A percentile compares a stretch with the other conserved stretches of the same genome.
Evolutionary conservation across 1,284 basidiomycete genomes (phyloP).

Genomic region (Takashimella tepidaria): DNA sequence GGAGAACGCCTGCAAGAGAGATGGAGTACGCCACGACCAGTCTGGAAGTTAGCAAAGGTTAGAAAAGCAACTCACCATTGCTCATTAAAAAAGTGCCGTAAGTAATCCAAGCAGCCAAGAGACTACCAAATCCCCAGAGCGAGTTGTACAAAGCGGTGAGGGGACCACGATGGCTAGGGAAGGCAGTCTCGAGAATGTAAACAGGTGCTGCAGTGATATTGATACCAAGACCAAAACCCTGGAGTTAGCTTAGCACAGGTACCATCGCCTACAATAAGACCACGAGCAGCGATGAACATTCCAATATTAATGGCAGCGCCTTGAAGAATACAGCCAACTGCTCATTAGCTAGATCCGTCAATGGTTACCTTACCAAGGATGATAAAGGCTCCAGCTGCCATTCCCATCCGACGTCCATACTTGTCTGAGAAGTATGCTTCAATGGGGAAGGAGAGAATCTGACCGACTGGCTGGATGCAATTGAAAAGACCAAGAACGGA

Average conservation of each 20-base stretch:
- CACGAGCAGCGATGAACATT: conserved; percentile 55
- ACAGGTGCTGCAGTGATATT: conserved; percentile 56
- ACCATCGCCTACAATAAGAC: background rate
- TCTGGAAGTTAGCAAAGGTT: conserved; percentile 49
- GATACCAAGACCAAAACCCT: conserved; percentile 61
- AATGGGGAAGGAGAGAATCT: conserved; percentile 14
- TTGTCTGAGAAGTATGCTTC: conserved; percentile 40
- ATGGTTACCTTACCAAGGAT: conserved; percentile 41
- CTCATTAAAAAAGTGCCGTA: conserved; percentile 33
- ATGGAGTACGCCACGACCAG: conserved; percentile 52
- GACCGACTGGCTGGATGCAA: conserved; percentile 18
- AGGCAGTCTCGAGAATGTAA: conserved; percentile 68
- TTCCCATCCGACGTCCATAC: conserved; percentile 41
- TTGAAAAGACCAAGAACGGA: conserved; percentile 22
- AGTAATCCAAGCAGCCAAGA: conserved; percentile 31
- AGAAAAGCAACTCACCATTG: conserved; percentile 40
- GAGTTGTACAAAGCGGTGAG: conserved; percentile 70
- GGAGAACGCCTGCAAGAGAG: conserved; percentile 56
- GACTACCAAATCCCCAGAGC: conserved; percentile 66
- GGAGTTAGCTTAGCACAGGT: background rate
- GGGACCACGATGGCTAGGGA: conserved; percentile 65
- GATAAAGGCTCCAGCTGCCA: conserved; percentile 46
- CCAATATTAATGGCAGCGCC: conserved; percentile 61
- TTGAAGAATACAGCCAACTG: conserved; percentile 48
- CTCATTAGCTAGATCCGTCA: background rate